Evolutionary conservation across 768 basidiomycete species (phyloP).

Genomic region (Lactarius sanguifluus): DNA sequence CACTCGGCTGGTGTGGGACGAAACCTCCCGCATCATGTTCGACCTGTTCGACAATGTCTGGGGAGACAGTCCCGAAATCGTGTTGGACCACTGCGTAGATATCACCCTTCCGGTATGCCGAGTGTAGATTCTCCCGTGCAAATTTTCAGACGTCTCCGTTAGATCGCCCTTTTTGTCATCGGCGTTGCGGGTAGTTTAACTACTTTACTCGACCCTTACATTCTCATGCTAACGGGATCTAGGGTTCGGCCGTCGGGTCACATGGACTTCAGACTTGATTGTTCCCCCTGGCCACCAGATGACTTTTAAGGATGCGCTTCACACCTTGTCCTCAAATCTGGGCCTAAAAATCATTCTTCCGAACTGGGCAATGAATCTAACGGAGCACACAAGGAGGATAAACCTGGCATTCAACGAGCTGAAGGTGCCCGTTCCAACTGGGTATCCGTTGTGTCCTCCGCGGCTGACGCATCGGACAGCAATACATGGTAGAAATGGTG

Average conservation of each 20-base stretch:
- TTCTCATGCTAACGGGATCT: background rate
- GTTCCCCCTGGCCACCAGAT: slow-evolving; percentile 46
- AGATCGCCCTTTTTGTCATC: slow-evolving; percentile 59
- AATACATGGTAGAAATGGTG: slow-evolving; percentile 36
- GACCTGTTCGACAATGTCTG: slow-evolving; percentile 47
- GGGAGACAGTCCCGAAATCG: slow-evolving; percentile 42
- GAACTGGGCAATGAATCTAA: slow-evolving; percentile 41
- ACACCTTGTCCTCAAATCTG: slow-evolving; percentile 42
- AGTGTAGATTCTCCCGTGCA: no score
- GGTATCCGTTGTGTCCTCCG: background rate
- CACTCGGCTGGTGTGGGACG: slow-evolving; percentile 43
- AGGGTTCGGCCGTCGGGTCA: slow-evolving; percentile 51
- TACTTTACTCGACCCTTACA: background rate
- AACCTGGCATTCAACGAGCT: slow-evolving; percentile 46
- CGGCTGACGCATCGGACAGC: slow-evolving; percentile 9
- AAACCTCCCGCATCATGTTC: slow-evolving; percentile 36
- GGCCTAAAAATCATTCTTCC: slow-evolving; percentile 43
- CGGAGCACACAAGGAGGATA: slow-evolving; percentile 36
- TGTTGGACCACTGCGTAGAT: slow-evolving; percentile 48
- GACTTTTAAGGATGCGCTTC: slow-evolving; percentile 51
- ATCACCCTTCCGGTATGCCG: slow-evolving; percentile 52
- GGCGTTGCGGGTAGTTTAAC: slow-evolving; percentile 45
- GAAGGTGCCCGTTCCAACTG: slow-evolving; percentile 34
- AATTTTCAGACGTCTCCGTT: background rate
- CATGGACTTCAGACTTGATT: slow-evolving; percentile 47